Evolutionary conservation across 192 early-diverging fungal species (phyloP), one percentile per base, ranked within the genome.

Genomic region (Coemansia asiatica): DNA sequence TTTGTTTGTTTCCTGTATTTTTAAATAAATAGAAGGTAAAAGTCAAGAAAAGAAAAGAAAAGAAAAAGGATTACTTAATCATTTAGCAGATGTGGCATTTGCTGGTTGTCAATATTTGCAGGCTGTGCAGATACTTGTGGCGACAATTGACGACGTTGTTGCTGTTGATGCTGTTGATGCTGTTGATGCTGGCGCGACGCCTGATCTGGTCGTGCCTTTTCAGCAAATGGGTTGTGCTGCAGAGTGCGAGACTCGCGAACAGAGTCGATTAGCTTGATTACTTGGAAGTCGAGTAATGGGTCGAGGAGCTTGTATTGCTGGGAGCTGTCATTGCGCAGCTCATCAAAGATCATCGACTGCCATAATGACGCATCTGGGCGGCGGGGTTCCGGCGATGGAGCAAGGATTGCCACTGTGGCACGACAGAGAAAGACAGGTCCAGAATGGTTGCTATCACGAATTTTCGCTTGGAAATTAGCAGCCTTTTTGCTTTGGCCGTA

Each of bases 261-360:
- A 27, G 66, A 40, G 27, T 81, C 78, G 33, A 81, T 40, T 12
- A 81, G 78, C 62, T 72, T 75, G 63, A 67, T 81, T 21, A 81
- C 50, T 21, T 74, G 66, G 56, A 81, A 81, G 47, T 81, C 78
- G 5, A 81, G 59, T 48, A 81, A 58, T 21, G 78, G 73, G 31
- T 81, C 78, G 5, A 81, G 78, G n/a, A 81, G 69, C 63, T 65
- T 75, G 69, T 81, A 81, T 61, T 81, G 78, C 63, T 75, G 78
- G 2, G 78, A 75, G 33, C 61, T 62, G 22, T 81, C 78, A 19
- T 81, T 61, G n/a, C 69, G 69, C 16, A 38, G 25, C 27, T 68
- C 73, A 21, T 81, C 78, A 66, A 81, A 81, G 1, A 75, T 54
- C 19, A 81, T 47, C 13, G 56, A 53, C 19, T 66, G 73, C 78